Evolutionary conservation across 2,329 filamentous ascomycete genomes (phyloP).

Genomic region (Penicillium sp.): DNA sequence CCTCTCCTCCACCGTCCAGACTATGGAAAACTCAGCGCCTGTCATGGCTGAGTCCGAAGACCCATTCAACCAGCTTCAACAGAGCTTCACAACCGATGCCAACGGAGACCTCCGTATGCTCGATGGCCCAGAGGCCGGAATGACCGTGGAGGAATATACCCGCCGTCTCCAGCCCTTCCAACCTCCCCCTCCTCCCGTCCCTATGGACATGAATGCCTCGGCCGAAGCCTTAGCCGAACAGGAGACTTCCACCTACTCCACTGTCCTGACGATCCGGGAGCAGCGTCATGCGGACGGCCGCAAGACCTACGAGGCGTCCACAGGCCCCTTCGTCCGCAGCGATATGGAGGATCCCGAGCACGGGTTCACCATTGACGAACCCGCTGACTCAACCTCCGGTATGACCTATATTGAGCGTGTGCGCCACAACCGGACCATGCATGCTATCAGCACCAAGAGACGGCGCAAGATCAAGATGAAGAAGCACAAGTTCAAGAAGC

Average conservation of each 20-base stretch:
- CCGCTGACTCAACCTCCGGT: conserved; percentile 37
- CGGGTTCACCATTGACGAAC: conserved; percentile 58
- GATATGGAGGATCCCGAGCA: conserved; percentile 41
- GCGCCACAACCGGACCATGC: conserved; percentile 61
- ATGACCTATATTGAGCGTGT: conserved; percentile 68
- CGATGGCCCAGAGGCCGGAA: conserved; percentile 62
- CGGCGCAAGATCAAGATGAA: conserved; percentile 98
- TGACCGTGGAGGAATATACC: conserved; percentile 69
- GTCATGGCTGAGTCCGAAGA: conserved; percentile 37
- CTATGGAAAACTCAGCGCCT: conserved; percentile 44
- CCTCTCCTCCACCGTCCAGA: conserved; percentile 52
- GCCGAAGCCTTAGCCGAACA: conserved; percentile 41
- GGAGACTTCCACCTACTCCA: conserved; percentile 48
- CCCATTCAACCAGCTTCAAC: conserved; percentile 35
- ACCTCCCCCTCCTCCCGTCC: conserved; percentile 76
- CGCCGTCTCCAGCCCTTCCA: conserved; percentile 77
- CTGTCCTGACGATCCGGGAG: conserved; percentile 56
- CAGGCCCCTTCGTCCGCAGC: conserved; percentile 51
- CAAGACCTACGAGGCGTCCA: conserved; percentile 54
- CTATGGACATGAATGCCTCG: conserved; percentile 44
- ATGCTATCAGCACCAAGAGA: conserved; percentile 85
- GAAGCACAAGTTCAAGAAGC: conserved; percentile 99
- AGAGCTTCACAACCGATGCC: conserved; percentile 29
- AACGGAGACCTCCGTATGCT: conserved; percentile 44
- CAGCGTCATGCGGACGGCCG: conserved; percentile 52